Base-by-base conservation (phyloP, 257 asterid genomes). In the Penstemon barbatus region DNA sequence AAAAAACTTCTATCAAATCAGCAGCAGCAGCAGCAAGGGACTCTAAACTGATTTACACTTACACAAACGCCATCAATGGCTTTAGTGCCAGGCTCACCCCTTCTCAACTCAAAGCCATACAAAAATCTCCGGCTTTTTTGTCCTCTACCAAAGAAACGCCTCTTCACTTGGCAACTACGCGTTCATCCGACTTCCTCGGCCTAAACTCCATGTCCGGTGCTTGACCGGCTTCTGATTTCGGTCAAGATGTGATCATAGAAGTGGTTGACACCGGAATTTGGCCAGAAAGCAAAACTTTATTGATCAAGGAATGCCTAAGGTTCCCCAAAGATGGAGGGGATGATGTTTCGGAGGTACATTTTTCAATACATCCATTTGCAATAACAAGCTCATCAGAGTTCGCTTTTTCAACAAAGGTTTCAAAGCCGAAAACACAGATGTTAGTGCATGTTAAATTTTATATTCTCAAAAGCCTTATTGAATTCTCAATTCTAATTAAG, bases 251-350 rank as follows among this genome's bases (percentile, higher is more conserved):
- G 7, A 78, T 83, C 36, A 65, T 83, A 7, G 89, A 84, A 2
- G 48, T 80, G 52, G 72, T 84, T 42, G 89, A 83, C 61, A 56
- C 82, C 0, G 89, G 86, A 25, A 57, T 83, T 19, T 83, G 89
- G 86, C 84, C 89, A 0, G 89, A 84, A 68, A 83, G 86, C 69
- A 66, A 63, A 83, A 84, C 44, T 83, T 49, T 67, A 55, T 10
- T 10, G 86, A 83, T 19, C 74, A 65, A n/a, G 86, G 86, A 62
- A 62, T 84, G 78, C 37, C 52, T 0, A 75, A 76, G 4, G 66
- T 81, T 25, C 86, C 84, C 1, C 40, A 80, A 7, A 74, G 82
- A 54, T 81, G 89, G 86, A 81, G 69, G 69, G 84, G 84, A 4
- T 68, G 57, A 52, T 84, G 89, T 44, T 67, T 68, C 18, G 70